Base-by-base conservation (phyloP, 352 stramenopile genomes). In the Pythium plurisporium region DNA sequence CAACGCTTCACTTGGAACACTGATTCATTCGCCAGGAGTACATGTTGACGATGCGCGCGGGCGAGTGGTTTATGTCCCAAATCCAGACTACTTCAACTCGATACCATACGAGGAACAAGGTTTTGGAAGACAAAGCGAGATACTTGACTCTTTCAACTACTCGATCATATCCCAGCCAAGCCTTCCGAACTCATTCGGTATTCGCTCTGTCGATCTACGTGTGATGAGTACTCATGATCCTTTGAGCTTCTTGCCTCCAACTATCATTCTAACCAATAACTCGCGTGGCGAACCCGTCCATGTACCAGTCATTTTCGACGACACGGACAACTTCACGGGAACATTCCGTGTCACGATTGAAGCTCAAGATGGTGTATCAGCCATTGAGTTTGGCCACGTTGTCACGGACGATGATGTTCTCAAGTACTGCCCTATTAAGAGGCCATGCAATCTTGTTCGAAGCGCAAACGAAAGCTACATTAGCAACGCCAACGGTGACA, bases 351-450 rank as follows among this genome's bases (percentile, higher is more conserved):
- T 82, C 6, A 69, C 57, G 19, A 55, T 91, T 10, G 62, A 82
- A 45, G 65, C 75, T 22, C 53, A 55, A 26, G 66, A 80, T 17
- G 55, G 59, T 3, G n/a, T 52, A 6, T 76, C 64, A 0, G 57
- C 55, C 12, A 73, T 89, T n/a, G 48, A 74, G 14, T 50, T 91
- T 23, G 76, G 73, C 2, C 69, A 77, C 38, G 34, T 48, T 9
- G 41, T 89, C 36, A 76, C 64, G 0, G 65, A 88, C 17, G 65
- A 86, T 22, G 74, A 87, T 42, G 44, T 87, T 4, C 77, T 91
- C 50, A 65, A 42, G 20, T 61, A 59, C 14, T 91, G 81, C 30
- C 55, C 69, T 4, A 69, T 71, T 29, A 67, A 84, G 11, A 70
- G 76, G 0, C 76, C 79, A 3, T 91, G 81, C 34, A 58, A 56